Conservation (phyloP, 2,329 filamentous ascomycete species). For the Fusarium hostae region DNA sequence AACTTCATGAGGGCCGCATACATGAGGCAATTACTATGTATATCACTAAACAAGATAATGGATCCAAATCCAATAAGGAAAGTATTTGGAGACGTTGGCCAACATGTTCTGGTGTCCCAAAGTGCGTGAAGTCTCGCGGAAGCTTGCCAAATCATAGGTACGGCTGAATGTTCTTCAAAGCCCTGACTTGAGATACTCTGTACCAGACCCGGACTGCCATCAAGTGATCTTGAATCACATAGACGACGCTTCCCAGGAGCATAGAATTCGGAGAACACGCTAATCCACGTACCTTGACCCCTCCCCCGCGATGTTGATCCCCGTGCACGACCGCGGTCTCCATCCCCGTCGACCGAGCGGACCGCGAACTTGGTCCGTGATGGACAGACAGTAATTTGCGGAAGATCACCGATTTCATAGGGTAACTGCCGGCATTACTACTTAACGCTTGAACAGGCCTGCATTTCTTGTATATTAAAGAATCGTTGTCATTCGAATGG, state of each 20-base stretch:
- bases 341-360: constrained; percentile 42
- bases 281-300: not conserved
- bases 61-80: not conserved
- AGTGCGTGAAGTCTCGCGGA: not conserved
- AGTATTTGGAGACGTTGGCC: not conserved
- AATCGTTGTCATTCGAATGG: too few species aligned
- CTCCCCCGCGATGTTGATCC: constrained; percentile 5
- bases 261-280: not conserved
- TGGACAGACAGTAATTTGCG: not conserved
- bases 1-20: not conserved
- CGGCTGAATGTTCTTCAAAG: too few species aligned
- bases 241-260: not conserved
- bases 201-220: not conserved
- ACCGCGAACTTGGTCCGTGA: constrained; percentile 4
- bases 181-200: not conserved
- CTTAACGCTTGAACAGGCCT: too few species aligned
- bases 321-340: constrained; percentile 24
- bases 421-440: too few species aligned
- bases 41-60: not conserved
- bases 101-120: not conserved
- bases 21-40: not conserved
- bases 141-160: not conserved
- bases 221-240: not conserved
- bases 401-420: not conserved
- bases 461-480: too few species aligned